Conservation (phyloP, 768 basidiomycete species). For the Phylloporus scabripes region DNA sequence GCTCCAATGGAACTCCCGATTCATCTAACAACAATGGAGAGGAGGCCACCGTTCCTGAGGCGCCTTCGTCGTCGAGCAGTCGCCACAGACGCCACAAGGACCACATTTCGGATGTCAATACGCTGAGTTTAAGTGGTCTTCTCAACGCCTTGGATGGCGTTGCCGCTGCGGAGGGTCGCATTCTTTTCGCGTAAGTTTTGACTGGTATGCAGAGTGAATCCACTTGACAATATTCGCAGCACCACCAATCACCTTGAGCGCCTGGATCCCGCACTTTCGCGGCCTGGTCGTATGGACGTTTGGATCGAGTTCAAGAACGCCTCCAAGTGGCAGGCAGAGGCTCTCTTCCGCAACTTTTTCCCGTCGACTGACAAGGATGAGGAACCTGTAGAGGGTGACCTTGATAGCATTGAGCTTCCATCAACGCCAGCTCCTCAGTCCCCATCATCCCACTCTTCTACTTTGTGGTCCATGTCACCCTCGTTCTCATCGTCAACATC, state of each 20-base stretch:
- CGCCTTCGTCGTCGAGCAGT: conserved; percentile 32
- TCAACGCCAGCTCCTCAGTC: conserved; percentile 38
- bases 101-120: conserved; percentile 71
- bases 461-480: conserved; percentile 40
- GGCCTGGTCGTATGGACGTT: conserved; percentile 90
- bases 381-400: conserved; percentile 35
- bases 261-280: conserved; percentile 85
- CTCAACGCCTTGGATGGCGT: conserved; percentile 85
- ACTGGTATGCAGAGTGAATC: neutral
- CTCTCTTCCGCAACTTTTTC: conserved; percentile 88
- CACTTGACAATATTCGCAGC: conserved; percentile 31
- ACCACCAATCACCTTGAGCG: conserved; percentile 91
- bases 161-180: conserved; percentile 79
- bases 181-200: conserved; percentile 77
- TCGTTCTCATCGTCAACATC: conserved; percentile 41
- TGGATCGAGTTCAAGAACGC: conserved; percentile 90
- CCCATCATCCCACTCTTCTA: conserved; percentile 42
- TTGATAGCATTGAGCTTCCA: conserved; percentile 43
- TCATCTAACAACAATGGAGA: conserved; percentile 30
- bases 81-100: conserved; percentile 47
- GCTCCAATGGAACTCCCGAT: conserved; percentile 42
- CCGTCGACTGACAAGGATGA: conserved; percentile 59
- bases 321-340: conserved; percentile 79
- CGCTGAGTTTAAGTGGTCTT: conserved; percentile 73
- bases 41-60: conserved; percentile 27